Evolutionary conservation across 169 alveolate genomes (phyloP).

Genomic region (Cryptosporidium sp.): DNA sequence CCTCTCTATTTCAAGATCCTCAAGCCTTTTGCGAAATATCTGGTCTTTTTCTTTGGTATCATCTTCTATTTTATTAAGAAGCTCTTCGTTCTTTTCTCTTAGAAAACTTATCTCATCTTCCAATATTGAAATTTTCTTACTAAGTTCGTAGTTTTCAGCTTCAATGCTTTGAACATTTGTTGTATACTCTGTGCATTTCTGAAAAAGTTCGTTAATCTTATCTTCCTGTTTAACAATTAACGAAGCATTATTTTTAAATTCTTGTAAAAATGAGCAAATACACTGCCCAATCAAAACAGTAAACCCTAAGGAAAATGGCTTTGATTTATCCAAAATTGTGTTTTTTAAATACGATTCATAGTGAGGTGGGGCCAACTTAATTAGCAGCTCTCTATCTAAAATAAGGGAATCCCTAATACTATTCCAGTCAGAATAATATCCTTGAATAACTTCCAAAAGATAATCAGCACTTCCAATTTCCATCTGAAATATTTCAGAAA

Average conservation of each 20-base stretch:
- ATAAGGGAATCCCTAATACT: slow-evolving; percentile 35
- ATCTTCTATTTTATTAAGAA: slow-evolving; percentile 5
- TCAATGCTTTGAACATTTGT: neutral
- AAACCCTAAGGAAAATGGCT: slow-evolving; percentile 60
- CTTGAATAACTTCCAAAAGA: slow-evolving; percentile 40
- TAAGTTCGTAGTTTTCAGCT: slow-evolving; percentile 14
- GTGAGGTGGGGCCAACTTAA: slow-evolving; percentile 29
- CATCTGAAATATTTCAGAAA: slow-evolving; percentile 45
- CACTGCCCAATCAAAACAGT: slow-evolving; percentile 68
- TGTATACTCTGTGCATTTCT: neutral
- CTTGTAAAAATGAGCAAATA: slow-evolving; percentile 16
- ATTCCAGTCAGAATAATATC: slow-evolving; percentile 60
- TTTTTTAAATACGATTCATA: slow-evolving; percentile 25
- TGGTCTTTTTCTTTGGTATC: slow-evolving; percentile 2
- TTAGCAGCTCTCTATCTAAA: slow-evolving; percentile 32
- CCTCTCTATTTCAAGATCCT: slow-evolving; percentile 37
- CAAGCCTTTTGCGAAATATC: slow-evolving; percentile 18
- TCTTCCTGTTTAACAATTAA: neutral
- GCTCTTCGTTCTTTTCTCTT: slow-evolving; percentile 7
- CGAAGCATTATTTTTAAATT: neutral
- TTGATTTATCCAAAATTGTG: neutral
- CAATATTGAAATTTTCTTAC: neutral
- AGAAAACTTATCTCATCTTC: slow-evolving; percentile 5
- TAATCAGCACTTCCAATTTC: slow-evolving; percentile 20
- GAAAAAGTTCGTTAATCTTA: slow-evolving; percentile 12